phyloP scores from a whole-genome alignment of 2,329 filamentous ascomycete species.

The Pseudohalonectria lignicola region DNA sequence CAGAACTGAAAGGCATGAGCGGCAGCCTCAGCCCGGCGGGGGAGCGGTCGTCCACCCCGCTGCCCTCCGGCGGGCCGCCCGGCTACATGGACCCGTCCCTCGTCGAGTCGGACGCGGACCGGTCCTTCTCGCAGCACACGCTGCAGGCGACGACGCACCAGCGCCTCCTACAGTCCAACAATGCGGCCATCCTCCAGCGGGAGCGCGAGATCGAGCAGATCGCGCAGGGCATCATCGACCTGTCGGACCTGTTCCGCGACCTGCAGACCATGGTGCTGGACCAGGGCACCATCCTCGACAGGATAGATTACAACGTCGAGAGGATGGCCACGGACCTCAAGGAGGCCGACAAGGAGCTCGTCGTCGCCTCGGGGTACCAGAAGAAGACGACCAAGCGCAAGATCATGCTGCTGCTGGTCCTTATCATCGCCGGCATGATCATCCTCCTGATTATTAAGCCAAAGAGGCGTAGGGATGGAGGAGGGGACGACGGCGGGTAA shows the following conservation, averaged over 20 bases:
- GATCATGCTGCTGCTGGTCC: slow-evolving; percentile 76
- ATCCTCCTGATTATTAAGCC: slow-evolving; percentile 77
- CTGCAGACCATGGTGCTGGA: slow-evolving; percentile 92
- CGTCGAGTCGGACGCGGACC: slow-evolving; percentile 87
- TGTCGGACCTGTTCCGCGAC: slow-evolving; percentile 94
- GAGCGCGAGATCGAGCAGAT: slow-evolving; percentile 97
- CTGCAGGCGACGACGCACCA: slow-evolving; percentile 68
- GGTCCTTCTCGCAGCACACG: slow-evolving; percentile 81
- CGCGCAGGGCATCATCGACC: slow-evolving; percentile 92
- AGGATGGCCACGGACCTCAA: slow-evolving; percentile 91
- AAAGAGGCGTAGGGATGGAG: no score
- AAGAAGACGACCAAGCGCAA: slow-evolving; percentile 81
- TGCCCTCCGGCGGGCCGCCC: slow-evolving; percentile 18
- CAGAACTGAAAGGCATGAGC: slow-evolving; percentile 67
- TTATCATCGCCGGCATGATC: slow-evolving; percentile 78
- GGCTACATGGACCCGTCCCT: slow-evolving; percentile 74
- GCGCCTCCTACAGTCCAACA: slow-evolving; percentile 61
- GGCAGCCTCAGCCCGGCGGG: slow-evolving; percentile 29
- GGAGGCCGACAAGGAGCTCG: slow-evolving; percentile 83
- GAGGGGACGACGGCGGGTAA: no score
- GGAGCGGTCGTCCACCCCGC: slow-evolving; percentile 42
- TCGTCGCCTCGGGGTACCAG: slow-evolving; percentile 81
- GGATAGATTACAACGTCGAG: slow-evolving; percentile 97
- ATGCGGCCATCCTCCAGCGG: slow-evolving; percentile 77
- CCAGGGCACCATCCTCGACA: slow-evolving; percentile 81